Evolutionary conservation across 179 eudicot species (phyloP).

Genomic region (Heliamphora pulchella): DNA sequence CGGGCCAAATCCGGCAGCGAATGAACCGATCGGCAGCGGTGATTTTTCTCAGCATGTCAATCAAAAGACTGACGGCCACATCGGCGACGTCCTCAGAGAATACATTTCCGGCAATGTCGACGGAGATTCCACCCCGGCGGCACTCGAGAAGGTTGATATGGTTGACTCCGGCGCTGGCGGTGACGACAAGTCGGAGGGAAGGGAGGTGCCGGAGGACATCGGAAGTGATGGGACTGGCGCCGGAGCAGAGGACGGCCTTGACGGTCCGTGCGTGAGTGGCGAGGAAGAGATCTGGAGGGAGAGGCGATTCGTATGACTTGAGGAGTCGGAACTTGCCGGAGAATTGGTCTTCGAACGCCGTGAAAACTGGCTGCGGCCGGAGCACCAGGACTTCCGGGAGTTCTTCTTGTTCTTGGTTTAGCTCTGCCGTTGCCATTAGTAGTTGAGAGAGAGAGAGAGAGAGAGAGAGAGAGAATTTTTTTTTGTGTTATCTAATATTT

Average conservation of each 20-base stretch:
- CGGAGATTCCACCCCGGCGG: slow-evolving; percentile 41
- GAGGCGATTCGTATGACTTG: slow-evolving; percentile 39
- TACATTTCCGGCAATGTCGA: slow-evolving; percentile 33
- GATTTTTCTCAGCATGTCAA: slow-evolving; percentile 44
- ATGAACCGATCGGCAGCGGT: slow-evolving; percentile 44
- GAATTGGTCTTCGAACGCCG: slow-evolving; percentile 17
- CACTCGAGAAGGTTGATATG: slow-evolving; percentile 58
- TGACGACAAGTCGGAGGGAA: slow-evolving; percentile 36
- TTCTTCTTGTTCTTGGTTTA: not conserved
- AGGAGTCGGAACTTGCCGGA: slow-evolving; percentile 35
- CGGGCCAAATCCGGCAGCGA: slow-evolving; percentile 36
- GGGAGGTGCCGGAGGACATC: slow-evolving; percentile 37
- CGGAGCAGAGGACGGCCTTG: slow-evolving; percentile 19
- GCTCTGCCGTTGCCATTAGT: no score
- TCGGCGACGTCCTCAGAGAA: slow-evolving; percentile 48
- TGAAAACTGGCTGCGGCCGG: slow-evolving; percentile 28
- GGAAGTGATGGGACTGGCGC: slow-evolving; percentile 27
- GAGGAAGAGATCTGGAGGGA: slow-evolving; percentile 39
- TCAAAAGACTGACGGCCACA: slow-evolving; percentile 36
- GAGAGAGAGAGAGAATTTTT: no score
- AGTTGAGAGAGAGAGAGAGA: no score
- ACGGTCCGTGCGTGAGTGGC: slow-evolving; percentile 16
- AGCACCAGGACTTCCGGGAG: slow-evolving; percentile 30
- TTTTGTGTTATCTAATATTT: no score
- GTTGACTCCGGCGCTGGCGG: slow-evolving; percentile 49